Evolutionary conservation across 1,284 basidiomycete species (phyloP), one percentile per base, ranked within the genome.

Genomic region (Fomitopsis palustris): DNA sequence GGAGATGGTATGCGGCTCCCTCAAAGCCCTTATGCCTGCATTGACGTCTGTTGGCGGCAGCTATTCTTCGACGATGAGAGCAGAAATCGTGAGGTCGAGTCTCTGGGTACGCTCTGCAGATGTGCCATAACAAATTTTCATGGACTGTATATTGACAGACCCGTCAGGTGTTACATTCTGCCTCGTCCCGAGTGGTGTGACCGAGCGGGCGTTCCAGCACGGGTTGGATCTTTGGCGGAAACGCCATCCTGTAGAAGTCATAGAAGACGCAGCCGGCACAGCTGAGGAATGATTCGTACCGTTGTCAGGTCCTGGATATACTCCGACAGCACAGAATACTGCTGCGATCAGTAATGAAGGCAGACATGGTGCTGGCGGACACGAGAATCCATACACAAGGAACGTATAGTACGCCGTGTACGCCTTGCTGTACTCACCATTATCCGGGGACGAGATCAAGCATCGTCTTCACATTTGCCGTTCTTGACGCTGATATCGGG

Each of bases 31-130:
- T 29, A 21, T 10, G 2, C 19, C 12, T 6, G 21, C 6, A n/a
- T 47, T 29, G 2, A 27, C 27, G n/a, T 42, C 19, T n/a, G 3
- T n/a, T 27, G 12, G 23, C 1, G 10, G 23, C 55, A 89, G 92
- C 77, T 95, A 3, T 94, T 94, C 74, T 95, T 90, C 62, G 92
- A 94, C 62, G 92, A 95, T 65, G 92, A 95, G 69, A 70, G 69
- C 57, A 79, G 92, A 33, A 94, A 95, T 66, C 79, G 77, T 29
- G 91, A 94, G 63, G 90, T 93, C 0, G 88, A 92, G 69, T 78
- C 75, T 35, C 74, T 93, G 6, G 90, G 89, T 82, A 57, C 25
- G 74, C 67, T n/a, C 27, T 6, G 16, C 10, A 9, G 1, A 3
- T 27, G 16, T 5, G 10, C 1, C 16, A 25, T 27, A 27, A 25